phyloP scores from a whole-genome alignment of 306 rosid species.

The Acmispon strigosus region DNA sequence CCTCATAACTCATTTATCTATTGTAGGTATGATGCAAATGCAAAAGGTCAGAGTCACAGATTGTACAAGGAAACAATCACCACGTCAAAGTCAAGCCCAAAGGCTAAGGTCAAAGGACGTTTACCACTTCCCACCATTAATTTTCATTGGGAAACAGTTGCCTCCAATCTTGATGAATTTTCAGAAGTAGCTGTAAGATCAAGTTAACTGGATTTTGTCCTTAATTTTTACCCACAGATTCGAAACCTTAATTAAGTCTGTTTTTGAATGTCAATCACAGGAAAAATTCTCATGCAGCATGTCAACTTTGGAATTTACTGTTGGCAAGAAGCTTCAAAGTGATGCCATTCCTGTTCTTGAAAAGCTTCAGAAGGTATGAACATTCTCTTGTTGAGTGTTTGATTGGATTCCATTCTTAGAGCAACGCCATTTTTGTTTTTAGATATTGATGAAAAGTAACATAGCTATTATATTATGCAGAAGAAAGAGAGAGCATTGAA shows the following conservation, averaged over 20 bases:
- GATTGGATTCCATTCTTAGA: neutral
- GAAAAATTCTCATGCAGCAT: conserved; percentile 56
- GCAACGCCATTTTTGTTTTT: neutral
- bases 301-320: conserved; percentile 33
- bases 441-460: neutral
- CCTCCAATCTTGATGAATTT: conserved; percentile 65
- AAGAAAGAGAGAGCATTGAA: conserved; percentile 48
- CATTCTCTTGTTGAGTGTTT: neutral
- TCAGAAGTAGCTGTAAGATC: conserved; percentile 55
- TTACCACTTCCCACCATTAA: conserved; percentile 31
- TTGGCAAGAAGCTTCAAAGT: conserved; percentile 46
- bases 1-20: conserved; percentile 10
- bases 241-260: neutral
- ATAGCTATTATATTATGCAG: conserved; percentile 31
- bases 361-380: conserved; percentile 50
- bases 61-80: conserved; percentile 43
- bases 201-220: neutral
- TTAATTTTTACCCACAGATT: neutral
- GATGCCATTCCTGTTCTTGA: conserved; percentile 69
- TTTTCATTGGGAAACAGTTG: conserved; percentile 80
- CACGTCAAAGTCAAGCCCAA: conserved; percentile 29
- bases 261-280: conserved; percentile 44
- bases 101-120: conserved; percentile 29
- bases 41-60: conserved; percentile 32
- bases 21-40: conserved; percentile 79